These are phyloP conservation scores for Quaeritorhiza haematococci DNA, from an alignment of 371 early-diverging fungal species.

Conservation along the genomic window DNA sequence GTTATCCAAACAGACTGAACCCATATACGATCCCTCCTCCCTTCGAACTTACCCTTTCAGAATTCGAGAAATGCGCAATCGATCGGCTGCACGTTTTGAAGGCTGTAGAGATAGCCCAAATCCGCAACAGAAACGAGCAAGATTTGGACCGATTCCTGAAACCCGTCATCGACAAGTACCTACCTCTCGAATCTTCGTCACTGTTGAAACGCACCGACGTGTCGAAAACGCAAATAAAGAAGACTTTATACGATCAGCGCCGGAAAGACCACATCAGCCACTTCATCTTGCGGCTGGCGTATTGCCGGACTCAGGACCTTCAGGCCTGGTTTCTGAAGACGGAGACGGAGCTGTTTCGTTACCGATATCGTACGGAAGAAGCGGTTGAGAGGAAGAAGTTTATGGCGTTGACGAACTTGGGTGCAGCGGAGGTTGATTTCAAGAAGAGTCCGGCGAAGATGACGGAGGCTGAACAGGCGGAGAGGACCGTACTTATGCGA, in stretches of 20 bases:
- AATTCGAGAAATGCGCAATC: conserved; percentile 87
- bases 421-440: not conserved
- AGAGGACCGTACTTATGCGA: conserved; percentile 53
- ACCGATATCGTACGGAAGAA: conserved; percentile 33
- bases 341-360: conserved; percentile 79
- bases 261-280: conserved; percentile 90
- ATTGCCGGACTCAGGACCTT: conserved; percentile 82
- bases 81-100: conserved; percentile 85
- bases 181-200: conserved; percentile 59
- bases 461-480: conserved; percentile 36
- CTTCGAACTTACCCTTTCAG: conserved; percentile 74
- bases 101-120: conserved; percentile 71
- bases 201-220: not conserved
- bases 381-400: conserved; percentile 43
- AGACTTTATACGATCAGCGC: conserved; percentile 59
- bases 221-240: conserved; percentile 16
- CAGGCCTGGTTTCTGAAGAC: conserved; percentile 87
- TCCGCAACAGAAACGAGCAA: conserved; percentile 62
- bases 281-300: conserved; percentile 89
- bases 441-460: not conserved
- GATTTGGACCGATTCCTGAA: conserved; percentile 58
- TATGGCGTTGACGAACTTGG: not conserved
- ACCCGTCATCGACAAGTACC: conserved; percentile 42
- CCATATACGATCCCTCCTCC: conserved; percentile 70
- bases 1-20: conserved; percentile 73